Evolutionary conservation across 2,329 filamentous ascomycete species (phyloP).

Genomic region (Verticillium nonalfalfae): DNA sequence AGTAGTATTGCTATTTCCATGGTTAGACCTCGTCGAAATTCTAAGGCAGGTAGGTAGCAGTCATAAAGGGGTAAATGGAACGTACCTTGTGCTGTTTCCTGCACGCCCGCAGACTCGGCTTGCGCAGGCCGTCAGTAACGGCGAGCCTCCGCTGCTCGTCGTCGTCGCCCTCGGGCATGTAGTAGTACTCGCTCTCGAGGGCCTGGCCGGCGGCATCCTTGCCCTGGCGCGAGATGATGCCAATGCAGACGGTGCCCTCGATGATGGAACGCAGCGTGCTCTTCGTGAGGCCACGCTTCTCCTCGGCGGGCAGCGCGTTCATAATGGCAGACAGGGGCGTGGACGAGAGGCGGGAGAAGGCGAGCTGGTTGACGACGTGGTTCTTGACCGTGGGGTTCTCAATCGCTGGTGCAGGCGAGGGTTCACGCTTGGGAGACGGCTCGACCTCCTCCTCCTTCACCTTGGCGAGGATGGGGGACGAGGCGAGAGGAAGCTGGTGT

Average conservation of each 20-base stretch:
- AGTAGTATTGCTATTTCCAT: slow-evolving; percentile 57
- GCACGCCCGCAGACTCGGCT: slow-evolving; percentile 82
- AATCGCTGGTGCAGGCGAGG: slow-evolving; percentile 18
- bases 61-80: neutral
- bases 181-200: slow-evolving; percentile 96
- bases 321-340: slow-evolving; percentile 87
- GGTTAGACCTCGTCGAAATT: slow-evolving; percentile 10
- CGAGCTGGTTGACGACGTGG: slow-evolving; percentile 91
- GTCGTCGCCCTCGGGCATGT: slow-evolving; percentile 78
- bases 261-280: slow-evolving; percentile 65
- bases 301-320: slow-evolving; percentile 69
- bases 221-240: slow-evolving; percentile 81
- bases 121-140: slow-evolving; percentile 78
- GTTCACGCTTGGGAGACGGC: slow-evolving; percentile 5
- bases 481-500: neutral
- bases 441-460: slow-evolving; percentile 5
- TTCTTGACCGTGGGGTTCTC: slow-evolving; percentile 52
- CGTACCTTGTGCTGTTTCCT: slow-evolving; percentile 94
- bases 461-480: neutral
- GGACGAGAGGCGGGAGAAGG: slow-evolving; percentile 87
- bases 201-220: slow-evolving; percentile 94
- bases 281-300: slow-evolving; percentile 52
- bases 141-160: slow-evolving; percentile 74
- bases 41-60: neutral
- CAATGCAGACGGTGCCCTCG: slow-evolving; percentile 70